These are phyloP conservation scores for Chytriomyces hyalinus DNA, from an alignment of 192 early-diverging fungal genomes.

Conservation along the genomic window DNA sequence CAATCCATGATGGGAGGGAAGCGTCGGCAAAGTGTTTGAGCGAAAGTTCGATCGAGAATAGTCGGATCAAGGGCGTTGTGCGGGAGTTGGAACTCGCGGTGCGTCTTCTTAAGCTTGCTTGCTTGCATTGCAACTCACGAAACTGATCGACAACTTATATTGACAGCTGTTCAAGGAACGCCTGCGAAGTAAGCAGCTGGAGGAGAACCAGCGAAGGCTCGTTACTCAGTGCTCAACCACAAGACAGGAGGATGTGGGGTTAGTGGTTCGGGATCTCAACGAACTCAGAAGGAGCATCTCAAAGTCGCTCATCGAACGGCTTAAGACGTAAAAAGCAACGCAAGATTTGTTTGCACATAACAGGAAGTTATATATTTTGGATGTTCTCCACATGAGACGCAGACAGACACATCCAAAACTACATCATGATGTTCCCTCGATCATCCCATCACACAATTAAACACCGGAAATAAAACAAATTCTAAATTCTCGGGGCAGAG, in stretches of 20 bases:
- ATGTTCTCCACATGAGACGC: neutral
- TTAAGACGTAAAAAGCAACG: neutral
- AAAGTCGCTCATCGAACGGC: constrained; percentile 6
- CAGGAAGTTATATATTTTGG: neutral
- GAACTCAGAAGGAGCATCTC: neutral
- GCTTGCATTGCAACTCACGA: too few relatives aligned
- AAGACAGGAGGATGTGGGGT: constrained; percentile 10
- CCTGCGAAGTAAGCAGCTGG: constrained; percentile 18
- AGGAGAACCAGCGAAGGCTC: constrained; percentile 10
- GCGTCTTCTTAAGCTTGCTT: too few relatives aligned
- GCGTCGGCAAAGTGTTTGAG: neutral
- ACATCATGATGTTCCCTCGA: neutral
- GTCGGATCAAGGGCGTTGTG: constrained; percentile 1
- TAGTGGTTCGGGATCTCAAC: neutral
- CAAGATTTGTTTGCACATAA: neutral
- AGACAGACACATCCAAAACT: constrained; percentile 9
- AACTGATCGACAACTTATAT: neutral
- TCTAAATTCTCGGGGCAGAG: neutral
- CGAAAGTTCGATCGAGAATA: neutral
- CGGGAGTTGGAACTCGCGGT: constrained; percentile 15
- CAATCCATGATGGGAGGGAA: neutral
- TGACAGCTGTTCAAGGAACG: constrained; percentile 28
- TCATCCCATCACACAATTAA: neutral
- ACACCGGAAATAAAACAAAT: neutral
- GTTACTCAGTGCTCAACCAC: neutral